These are phyloP conservation scores for Adansonia grandidieri DNA, from an alignment of 441 rosid species.

Conservation along the genomic window DNA sequence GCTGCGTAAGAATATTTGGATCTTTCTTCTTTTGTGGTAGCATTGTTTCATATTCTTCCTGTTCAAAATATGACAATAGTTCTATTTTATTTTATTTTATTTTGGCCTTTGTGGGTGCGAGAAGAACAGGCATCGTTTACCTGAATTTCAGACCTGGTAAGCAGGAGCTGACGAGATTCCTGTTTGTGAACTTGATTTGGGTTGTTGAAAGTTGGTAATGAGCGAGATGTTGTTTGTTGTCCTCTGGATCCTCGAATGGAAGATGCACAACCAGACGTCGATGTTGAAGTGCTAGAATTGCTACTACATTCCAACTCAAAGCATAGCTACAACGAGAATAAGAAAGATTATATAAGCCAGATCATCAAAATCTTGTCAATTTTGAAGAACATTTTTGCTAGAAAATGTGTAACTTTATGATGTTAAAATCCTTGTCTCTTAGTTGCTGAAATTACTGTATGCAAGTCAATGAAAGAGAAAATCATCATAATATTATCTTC, in stretches of 20 bases:
- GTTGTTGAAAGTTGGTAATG: constrained; percentile 42
- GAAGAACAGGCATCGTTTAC: constrained; percentile 27
- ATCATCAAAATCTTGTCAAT: background rate
- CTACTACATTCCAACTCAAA: constrained; percentile 59
- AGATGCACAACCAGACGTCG: constrained; percentile 49
- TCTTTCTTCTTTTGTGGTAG: constrained; percentile 28
- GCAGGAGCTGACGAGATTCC: constrained; percentile 11
- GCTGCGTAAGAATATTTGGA: constrained; percentile 31
- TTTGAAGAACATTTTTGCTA: too few species aligned
- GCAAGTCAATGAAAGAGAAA: too few species aligned
- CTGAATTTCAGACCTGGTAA: constrained; percentile 34
- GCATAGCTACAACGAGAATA: constrained; percentile 42
- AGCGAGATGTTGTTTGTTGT: constrained; percentile 36
- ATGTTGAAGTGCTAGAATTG: constrained; percentile 38
- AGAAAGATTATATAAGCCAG: background rate
- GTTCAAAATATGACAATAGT: background rate
- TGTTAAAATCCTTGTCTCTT: background rate
- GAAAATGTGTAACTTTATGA: background rate
- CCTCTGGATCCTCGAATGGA: constrained; percentile 48
- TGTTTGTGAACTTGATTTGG: constrained; percentile 36
- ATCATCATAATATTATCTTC: too few species aligned
- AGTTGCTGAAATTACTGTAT: too few species aligned
- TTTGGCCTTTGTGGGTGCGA: background rate
- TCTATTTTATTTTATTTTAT: background rate
- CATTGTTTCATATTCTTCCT: constrained; percentile 31